A percentile compares a stretch with the other conserved stretches of the same genome.
Evolutionary conservation across 106 monocot genomes (phyloP).

Genomic region (Dioscorea zingiberensis): DNA sequence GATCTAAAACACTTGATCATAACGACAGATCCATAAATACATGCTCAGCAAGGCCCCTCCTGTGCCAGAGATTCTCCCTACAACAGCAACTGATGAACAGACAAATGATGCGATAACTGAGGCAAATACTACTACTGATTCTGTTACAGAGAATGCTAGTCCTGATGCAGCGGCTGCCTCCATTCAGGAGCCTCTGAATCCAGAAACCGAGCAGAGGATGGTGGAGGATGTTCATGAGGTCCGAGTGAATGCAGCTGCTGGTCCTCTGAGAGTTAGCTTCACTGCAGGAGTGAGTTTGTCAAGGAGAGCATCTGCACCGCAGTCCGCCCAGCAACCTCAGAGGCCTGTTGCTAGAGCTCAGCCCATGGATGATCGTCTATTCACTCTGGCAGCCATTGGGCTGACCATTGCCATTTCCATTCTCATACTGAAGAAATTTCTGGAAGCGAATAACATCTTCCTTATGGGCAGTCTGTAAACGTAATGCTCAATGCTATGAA

Average conservation of each 20-base stretch:
- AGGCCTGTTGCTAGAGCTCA: constrained; percentile 10
- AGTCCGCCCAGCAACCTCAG: constrained; percentile 2
- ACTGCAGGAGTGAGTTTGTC: constrained; percentile 37
- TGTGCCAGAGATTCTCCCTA: constrained; percentile 32
- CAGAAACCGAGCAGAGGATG: constrained; percentile 22
- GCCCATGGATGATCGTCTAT: constrained; percentile 43
- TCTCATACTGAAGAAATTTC: constrained; percentile 68
- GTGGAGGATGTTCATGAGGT: constrained; percentile 51
- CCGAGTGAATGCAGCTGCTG: constrained; percentile 48
- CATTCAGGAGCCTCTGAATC: constrained; percentile 10
- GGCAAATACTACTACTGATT: background rate
- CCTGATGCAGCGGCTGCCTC: background rate
- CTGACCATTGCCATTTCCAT: constrained; percentile 59
- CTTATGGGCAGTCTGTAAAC: no score
- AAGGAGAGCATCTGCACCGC: constrained; percentile 2
- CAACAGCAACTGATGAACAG: constrained; percentile 1
- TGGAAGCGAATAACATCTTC: constrained; percentile 40
- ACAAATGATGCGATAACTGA: background rate
- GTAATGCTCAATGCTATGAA: no score
- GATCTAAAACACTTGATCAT: no score
- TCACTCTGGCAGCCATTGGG: constrained; percentile 58
- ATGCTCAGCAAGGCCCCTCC: constrained; percentile 71
- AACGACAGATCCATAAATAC: constrained; percentile 65
- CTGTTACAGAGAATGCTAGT: background rate
- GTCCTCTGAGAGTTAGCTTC: constrained; percentile 35